Conservation (phyloP, 176 grass and related monocot genomes). For the Calamus simplicifolius region DNA sequence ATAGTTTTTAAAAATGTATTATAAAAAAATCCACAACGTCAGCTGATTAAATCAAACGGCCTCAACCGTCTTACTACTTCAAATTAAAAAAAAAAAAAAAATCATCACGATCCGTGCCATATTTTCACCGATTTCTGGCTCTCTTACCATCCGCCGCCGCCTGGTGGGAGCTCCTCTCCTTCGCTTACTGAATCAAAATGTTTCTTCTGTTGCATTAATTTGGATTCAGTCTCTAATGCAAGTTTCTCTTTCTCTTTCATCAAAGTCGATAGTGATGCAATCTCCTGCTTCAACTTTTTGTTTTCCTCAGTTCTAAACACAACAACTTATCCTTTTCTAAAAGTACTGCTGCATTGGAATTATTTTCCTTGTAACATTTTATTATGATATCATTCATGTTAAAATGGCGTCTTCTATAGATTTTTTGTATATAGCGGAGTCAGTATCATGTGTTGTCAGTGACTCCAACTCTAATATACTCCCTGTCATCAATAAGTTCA, state of each 20-base stretch:
- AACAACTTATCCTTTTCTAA: constrained; percentile 23
- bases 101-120: no score
- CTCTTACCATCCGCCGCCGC: no score
- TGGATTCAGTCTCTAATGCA: constrained; percentile 27
- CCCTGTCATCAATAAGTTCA: constrained; percentile 24
- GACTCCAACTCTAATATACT: constrained; percentile 28
- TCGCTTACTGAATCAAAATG: constrained; percentile 16
- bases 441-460: constrained; percentile 28
- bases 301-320: constrained; percentile 33
- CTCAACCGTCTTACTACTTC: no score
- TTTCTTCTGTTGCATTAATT: constrained; percentile 18
- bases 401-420: constrained; percentile 27
- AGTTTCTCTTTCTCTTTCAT: constrained; percentile 32
- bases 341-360: constrained; percentile 3
- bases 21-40: no score
- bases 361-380: constrained; percentile 19
- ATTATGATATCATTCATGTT: constrained; percentile 25
- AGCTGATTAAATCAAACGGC: no score
- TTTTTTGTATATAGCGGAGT: constrained; percentile 30
- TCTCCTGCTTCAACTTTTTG: constrained; percentile 28
- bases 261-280: constrained; percentile 25
- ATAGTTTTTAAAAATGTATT: no score
- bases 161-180: no score
- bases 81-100: no score
- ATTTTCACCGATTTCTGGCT: no score